phyloP scores from a whole-genome alignment of 805 yeast genomes.

The Yarrowia sp. region DNA sequence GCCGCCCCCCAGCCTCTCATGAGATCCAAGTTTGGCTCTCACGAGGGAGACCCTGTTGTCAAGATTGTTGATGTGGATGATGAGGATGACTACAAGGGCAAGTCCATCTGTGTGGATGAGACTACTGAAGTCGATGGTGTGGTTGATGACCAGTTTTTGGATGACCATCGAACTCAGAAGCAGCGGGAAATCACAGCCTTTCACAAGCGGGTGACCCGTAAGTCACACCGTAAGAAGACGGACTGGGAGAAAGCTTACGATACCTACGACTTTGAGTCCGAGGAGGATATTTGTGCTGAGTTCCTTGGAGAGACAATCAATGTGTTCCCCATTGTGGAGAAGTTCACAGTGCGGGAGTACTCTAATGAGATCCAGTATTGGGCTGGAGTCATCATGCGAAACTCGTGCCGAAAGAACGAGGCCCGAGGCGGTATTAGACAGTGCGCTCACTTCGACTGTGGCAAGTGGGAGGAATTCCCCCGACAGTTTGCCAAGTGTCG shows the following conservation, averaged over 20 bases:
- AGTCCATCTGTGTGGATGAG: constrained; percentile 23
- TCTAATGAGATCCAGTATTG: constrained; percentile 85
- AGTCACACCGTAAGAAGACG: constrained; percentile 1
- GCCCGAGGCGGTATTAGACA: constrained; percentile 84
- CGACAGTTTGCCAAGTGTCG: constrained; percentile 93
- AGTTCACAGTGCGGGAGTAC: constrained; percentile 68
- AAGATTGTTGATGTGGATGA: constrained; percentile 28
- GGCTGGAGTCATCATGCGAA: constrained; percentile 97
- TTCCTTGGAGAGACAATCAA: constrained; percentile 48
- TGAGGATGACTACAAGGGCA: constrained; percentile 27
- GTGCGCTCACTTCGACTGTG: constrained; percentile 91
- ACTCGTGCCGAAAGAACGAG: constrained; percentile 90
- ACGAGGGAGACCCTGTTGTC: constrained; percentile 24
- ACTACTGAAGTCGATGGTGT: constrained; percentile 14
- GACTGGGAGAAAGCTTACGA: constrained; percentile 32
- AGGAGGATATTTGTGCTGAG: constrained; percentile 45
- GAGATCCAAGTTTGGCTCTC: constrained; percentile 18
- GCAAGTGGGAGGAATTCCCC: constrained; percentile 88
- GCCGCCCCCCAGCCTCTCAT: constrained; percentile 24
- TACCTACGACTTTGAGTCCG: constrained; percentile 37
- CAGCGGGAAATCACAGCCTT: constrained; percentile 19
- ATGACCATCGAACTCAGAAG: constrained; percentile 18
- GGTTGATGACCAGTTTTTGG: constrained; percentile 16
- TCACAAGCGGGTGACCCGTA: constrained; percentile 21
- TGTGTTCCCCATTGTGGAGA: constrained; percentile 86